These are phyloP conservation scores for Metarhizium brunneum DNA, from an alignment of 2,329 filamentous ascomycete species.

Conservation along the genomic window DNA sequence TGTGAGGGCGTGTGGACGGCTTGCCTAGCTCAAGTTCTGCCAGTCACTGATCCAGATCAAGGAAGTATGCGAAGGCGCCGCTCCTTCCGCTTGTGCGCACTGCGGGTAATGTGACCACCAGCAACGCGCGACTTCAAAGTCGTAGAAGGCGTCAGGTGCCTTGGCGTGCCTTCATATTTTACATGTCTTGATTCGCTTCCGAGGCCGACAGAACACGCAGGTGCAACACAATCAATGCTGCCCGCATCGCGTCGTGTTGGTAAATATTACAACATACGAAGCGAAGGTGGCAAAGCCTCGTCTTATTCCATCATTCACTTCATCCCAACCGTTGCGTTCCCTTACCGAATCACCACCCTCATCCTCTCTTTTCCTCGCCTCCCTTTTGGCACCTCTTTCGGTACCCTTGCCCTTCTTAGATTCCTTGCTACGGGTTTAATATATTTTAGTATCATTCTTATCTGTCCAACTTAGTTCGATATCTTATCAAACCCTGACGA, in stretches of 20 bases:
- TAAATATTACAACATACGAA: not conserved
- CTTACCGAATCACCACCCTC: not conserved
- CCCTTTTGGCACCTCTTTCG: slow-evolving; percentile 1
- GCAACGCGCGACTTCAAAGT: not conserved
- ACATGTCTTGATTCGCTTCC: not conserved
- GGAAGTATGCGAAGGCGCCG: not conserved
- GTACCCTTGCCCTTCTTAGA: not conserved
- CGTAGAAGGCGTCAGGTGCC: not conserved
- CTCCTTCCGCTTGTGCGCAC: too few species aligned
- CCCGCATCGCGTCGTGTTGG: not conserved
- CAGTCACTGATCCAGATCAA: not conserved
- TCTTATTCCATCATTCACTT: not conserved
- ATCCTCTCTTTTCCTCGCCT: not conserved
- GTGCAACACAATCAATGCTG: not conserved
- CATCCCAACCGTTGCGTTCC: not conserved
- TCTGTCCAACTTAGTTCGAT: not conserved
- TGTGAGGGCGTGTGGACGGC: too few species aligned
- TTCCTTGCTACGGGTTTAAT: not conserved
- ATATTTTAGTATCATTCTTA: not conserved
- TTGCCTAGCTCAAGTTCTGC: too few species aligned
- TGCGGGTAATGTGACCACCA: not conserved
- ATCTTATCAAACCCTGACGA: not conserved
- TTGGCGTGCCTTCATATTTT: not conserved
- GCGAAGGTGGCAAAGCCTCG: not conserved
- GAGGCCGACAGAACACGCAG: not conserved